phyloP scores from a whole-genome alignment of 176 grass and related monocot species.

The Echinochloa phyllopogon region DNA sequence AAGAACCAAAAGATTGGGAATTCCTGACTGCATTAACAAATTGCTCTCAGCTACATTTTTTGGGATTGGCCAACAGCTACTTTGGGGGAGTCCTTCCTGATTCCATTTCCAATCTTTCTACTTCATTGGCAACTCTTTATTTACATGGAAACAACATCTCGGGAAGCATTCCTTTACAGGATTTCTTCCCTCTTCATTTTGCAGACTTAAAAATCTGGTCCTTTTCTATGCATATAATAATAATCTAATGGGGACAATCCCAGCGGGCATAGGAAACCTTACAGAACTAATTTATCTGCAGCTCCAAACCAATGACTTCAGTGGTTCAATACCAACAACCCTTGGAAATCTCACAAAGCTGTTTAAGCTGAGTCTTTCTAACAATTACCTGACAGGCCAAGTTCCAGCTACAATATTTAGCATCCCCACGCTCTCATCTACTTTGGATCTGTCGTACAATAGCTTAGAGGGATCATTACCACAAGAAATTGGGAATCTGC shows the following conservation, averaged over 20 bases:
- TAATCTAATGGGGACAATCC: slow-evolving; percentile 10
- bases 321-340: slow-evolving; percentile 14
- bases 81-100: slow-evolving; percentile 24
- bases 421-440: slow-evolving; percentile 8
- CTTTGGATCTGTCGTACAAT: slow-evolving; percentile 37
- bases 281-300: slow-evolving; percentile 41
- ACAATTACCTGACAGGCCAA: slow-evolving; percentile 37
- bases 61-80: not conserved
- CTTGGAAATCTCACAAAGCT: slow-evolving; percentile 35
- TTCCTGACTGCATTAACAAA: slow-evolving; percentile 46
- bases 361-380: not conserved
- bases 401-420: slow-evolving; percentile 37
- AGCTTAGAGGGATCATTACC: slow-evolving; percentile 15
- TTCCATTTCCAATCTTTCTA: slow-evolving; percentile 37
- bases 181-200: slow-evolving; percentile 37
- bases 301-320: slow-evolving; percentile 27
- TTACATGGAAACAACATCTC: too few species aligned
- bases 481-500: slow-evolving; percentile 26
- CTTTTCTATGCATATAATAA: not conserved
- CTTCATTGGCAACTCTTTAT: too few species aligned
- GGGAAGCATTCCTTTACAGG: slow-evolving; percentile 50
- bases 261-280: slow-evolving; percentile 36
- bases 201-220: not conserved
- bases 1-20: slow-evolving; percentile 7
- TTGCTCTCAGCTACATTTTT: slow-evolving; percentile 1